Base-by-base conservation (phyloP, 176 grass and related monocot genomes). In the Eleusine coracana region DNA sequence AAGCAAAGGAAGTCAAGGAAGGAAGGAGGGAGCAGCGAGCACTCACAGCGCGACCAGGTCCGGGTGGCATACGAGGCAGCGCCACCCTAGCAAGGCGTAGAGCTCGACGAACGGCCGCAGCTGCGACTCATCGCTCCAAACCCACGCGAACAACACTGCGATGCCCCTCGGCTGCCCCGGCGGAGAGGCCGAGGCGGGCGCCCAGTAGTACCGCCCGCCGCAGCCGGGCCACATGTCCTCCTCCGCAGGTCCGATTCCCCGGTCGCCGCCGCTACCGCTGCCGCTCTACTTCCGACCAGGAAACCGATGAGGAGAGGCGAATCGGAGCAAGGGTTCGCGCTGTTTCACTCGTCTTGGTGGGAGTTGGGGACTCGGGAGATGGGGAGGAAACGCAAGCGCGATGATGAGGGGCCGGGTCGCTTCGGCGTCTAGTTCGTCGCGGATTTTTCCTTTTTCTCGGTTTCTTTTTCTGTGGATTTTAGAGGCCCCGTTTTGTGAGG, bases 1-100 rank as follows among this genome's bases (percentile, higher is more conserved):
- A 59, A 64, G 62, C 68, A 3, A 27, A 41, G 12, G 66, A 36
- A 18, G 10, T 25, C 21, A 6, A 59, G 18, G 5, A 10, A 5
- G 7, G 27, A 29, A 50, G n/a, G 20, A 67, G 55, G 5, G 71
- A 14, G 13, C 12, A 15, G 6, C 23, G 12, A 38, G 66, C 10
- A 76, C 85, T 98, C 77, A 99, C 96, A 94, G 82, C 21, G 89
- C 80, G 60, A 99, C 93, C 76, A 92, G 90, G 82, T 99, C 96
- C 44, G 93, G 82, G 71, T 96, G 93, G 89, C 96, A 99, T 12
- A 99, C 83, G 78, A 96, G 85, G 66, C 93, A 90, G 5, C 87
- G 86, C 96, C 93, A 99, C 16, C 93, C 96, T 23, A 99, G 89
- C 63, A 91, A 93, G 51, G 87, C 87, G 82, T 99, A 99, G 38